phyloP scores from a whole-genome alignment of 2,329 filamentous ascomycete genomes.

The Colletotrichum tofieldiae region DNA sequence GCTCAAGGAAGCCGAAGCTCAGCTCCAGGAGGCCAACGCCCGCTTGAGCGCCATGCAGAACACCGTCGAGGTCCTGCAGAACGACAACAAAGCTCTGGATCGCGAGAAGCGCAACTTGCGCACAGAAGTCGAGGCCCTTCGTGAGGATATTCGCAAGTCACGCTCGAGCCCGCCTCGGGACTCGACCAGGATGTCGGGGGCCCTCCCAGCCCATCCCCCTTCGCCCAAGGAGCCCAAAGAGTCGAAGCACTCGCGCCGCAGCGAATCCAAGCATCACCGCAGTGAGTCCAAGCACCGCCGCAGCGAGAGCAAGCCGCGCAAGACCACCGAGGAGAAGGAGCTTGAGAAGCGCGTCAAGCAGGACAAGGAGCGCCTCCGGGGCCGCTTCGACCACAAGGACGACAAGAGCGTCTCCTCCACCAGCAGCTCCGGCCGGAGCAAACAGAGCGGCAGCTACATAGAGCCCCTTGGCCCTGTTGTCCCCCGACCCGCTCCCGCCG shows the following conservation, averaged over 20 bases:
- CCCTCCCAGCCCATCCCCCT: slow-evolving; percentile 47
- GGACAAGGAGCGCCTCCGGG: slow-evolving; percentile 56
- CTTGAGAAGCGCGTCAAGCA: slow-evolving; percentile 47
- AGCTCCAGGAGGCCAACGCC: slow-evolving; percentile 46
- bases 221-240: slow-evolving; percentile 34
- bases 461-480: slow-evolving; percentile 38
- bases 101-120: slow-evolving; percentile 49
- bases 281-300: slow-evolving; percentile 47
- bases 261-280: slow-evolving; percentile 44
- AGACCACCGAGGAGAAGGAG: slow-evolving; percentile 45
- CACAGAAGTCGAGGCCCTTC: slow-evolving; percentile 47
- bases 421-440: slow-evolving; percentile 43
- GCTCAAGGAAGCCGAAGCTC: slow-evolving; percentile 6
- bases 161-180: slow-evolving; percentile 34
- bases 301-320: slow-evolving; percentile 49
- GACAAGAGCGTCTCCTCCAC: slow-evolving; percentile 49
- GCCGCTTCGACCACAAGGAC: slow-evolving; percentile 53
- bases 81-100: slow-evolving; percentile 50
- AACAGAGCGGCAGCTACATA: slow-evolving; percentile 50
- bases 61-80: slow-evolving; percentile 51
- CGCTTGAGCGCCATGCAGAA: slow-evolving; percentile 45
- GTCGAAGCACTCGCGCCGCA: slow-evolving; percentile 45
- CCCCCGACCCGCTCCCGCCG: slow-evolving; percentile 18
- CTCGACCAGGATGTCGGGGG: slow-evolving; percentile 47
- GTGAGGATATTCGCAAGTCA: slow-evolving; percentile 33